Conservation (phyloP, 2,329 filamentous ascomycete genomes). For the Fusarium albidum region DNA sequence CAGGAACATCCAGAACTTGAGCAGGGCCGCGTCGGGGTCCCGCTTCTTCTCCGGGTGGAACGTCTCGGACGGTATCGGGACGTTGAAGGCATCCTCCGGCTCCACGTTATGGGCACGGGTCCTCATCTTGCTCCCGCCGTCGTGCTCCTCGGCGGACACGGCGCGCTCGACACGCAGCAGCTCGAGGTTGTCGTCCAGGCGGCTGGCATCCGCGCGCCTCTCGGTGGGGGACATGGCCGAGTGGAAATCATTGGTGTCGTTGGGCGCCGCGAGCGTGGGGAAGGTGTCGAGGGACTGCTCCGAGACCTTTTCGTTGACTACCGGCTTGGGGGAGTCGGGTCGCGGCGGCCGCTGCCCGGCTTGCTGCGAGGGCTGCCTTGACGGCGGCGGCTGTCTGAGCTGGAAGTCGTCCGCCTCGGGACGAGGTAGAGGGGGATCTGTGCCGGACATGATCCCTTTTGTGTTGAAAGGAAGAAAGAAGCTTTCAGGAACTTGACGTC, state of each 20-base stretch:
- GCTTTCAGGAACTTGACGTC: neutral
- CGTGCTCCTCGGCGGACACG: slow-evolving; percentile 54
- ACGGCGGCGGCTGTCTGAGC: slow-evolving; percentile 27
- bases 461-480: neutral
- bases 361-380: slow-evolving; percentile 26
- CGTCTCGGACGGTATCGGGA: slow-evolving; percentile 38
- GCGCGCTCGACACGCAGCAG: slow-evolving; percentile 56
- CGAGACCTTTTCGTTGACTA: slow-evolving; percentile 32
- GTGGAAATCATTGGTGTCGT: slow-evolving; percentile 34
- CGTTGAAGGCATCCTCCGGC: slow-evolving; percentile 58
- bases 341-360: slow-evolving; percentile 7
- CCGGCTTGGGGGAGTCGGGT: slow-evolving; percentile 10
- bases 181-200: slow-evolving; percentile 59
- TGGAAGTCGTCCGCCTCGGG: slow-evolving; percentile 30
- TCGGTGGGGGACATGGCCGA: slow-evolving; percentile 35
- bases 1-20: slow-evolving; percentile 54
- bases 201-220: slow-evolving; percentile 46
- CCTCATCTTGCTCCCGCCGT: slow-evolving; percentile 37
- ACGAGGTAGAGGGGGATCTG: slow-evolving; percentile 26
- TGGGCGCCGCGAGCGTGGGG: slow-evolving; percentile 38
- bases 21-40: slow-evolving; percentile 46
- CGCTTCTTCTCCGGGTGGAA: slow-evolving; percentile 38
- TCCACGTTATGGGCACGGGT: slow-evolving; percentile 46
- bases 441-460: slow-evolving; percentile 26
- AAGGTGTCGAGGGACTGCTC: slow-evolving; percentile 43